Evolutionary conservation across 2,329 filamentous ascomycete species (phyloP).

Genomic region (Aschersonia sp.): DNA sequence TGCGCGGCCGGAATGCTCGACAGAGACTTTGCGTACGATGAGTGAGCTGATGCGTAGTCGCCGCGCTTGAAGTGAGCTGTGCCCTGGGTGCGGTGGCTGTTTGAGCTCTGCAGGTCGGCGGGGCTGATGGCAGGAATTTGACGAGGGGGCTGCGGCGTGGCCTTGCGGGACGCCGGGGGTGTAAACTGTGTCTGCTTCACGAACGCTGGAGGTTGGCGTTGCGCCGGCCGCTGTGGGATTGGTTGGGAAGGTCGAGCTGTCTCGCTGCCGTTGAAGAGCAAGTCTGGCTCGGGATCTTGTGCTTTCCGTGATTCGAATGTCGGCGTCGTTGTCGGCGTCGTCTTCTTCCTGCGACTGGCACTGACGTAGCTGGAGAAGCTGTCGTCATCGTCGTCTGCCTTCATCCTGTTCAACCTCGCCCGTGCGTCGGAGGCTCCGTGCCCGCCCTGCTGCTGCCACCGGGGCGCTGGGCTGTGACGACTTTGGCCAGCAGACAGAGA

Average conservation of each 20-base stretch:
- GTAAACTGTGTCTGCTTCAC: conserved; percentile 11
- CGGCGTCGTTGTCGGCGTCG: conserved; percentile 34
- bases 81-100: conserved; percentile 64
- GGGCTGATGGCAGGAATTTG: conserved; percentile 53
- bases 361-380: conserved; percentile 70
- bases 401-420: conserved; percentile 52
- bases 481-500: conserved; percentile 28
- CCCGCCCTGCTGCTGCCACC: conserved; percentile 39
- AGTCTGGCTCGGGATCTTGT: conserved; percentile 37
- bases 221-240: conserved; percentile 20
- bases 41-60: conserved; percentile 77
- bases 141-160: conserved; percentile 35
- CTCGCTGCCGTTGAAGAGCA: conserved; percentile 40
- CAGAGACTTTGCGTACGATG: conserved; percentile 67
- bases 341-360: conserved; percentile 64
- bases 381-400: conserved; percentile 67
- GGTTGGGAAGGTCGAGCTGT: conserved; percentile 17
- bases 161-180: conserved; percentile 21
- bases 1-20: conserved; percentile 60
- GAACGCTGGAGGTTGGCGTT: conserved; percentile 17
- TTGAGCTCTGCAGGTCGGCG: conserved; percentile 57
- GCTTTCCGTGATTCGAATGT: conserved; percentile 21
- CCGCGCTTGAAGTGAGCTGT: conserved; percentile 87
- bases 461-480: conserved; percentile 32
- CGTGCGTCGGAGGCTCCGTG: conserved; percentile 18